These are phyloP conservation scores for Paecilomyces sp. DNA, from an alignment of 2,329 filamentous ascomycete species.

Conservation along the genomic window DNA sequence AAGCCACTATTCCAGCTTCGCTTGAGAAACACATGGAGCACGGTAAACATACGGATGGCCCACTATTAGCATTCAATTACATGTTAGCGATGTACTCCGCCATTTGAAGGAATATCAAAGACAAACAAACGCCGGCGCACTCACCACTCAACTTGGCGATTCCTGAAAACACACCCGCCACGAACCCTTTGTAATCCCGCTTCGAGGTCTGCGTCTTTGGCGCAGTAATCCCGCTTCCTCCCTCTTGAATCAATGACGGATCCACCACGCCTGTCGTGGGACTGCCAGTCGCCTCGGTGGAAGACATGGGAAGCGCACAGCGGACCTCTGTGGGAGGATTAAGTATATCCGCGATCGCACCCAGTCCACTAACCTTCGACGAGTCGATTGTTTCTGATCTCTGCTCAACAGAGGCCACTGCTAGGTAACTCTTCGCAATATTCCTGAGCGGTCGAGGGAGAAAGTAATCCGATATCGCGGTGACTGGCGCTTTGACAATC, in stretches of 20 bases:
- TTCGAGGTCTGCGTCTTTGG: conserved; percentile 7
- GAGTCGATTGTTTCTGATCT: not conserved
- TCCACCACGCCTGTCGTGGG: not conserved
- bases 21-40: conserved; percentile 6
- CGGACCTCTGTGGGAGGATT: not conserved
- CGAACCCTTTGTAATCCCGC: conserved; percentile 84
- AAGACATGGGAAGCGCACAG: not conserved
- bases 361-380: not conserved
- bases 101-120: not conserved
- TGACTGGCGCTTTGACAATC: not conserved
- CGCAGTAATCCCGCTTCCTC: not conserved
- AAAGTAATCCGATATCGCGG: not conserved
- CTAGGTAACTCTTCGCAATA: not conserved
- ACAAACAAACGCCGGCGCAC: conserved; percentile 12
- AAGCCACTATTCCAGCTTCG: conserved; percentile 1
- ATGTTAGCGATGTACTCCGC: conserved; percentile 5
- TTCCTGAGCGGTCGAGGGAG: not conserved
- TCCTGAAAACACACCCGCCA: conserved; percentile 91
- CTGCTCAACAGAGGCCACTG: not conserved
- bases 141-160: conserved; percentile 80
- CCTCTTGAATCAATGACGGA: not conserved
- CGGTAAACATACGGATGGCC: conserved; percentile 50
- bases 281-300: not conserved
- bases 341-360: not conserved
- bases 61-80: conserved; percentile 28